Base-by-base conservation (phyloP, 345 rosid species). In the Odontarrhena argentea region DNA sequence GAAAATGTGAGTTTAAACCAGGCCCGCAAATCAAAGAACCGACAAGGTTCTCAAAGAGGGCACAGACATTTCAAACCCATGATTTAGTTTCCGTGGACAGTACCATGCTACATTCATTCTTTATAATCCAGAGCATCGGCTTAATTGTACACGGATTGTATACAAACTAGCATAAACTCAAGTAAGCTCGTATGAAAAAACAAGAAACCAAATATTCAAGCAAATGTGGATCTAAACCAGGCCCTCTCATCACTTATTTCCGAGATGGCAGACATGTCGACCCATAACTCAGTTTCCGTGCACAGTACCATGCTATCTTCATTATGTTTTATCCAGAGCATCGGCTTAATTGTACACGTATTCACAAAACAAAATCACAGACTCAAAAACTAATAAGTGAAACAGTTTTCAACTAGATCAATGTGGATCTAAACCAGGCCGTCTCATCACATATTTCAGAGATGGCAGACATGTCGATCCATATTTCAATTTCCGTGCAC, bases 231-330 rank as follows among this genome's bases (percentile, higher is more conserved):
- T 62, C 68, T 70, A 54, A 71, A 63, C 75, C 69, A 71, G 63
- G 75, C 69, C 64, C 1, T 71, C 75, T 63, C 9, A 55, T 71
- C 74, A 70, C 0, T 4, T 25, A 32, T 22, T 5, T 62, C 74
- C 52, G 25, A 70, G 74, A 62, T 14, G 63, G 74, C 63, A 70
- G 62, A 70, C 68, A 70, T 52, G 61, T 61, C 74, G 24, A 70
- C 61, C 67, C 38, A 0, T n/a, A 53, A 50, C 38, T 75, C 42
- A 75, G 62, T 80, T 63, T 82, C 43, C 60, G 82, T 82, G 82
- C 65, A 82, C 82, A 75, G 26, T 73, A 82, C 86, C 86, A 83
- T 83, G 87, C 81, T 76, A 28, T 78, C 66, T 80, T 83, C 86
- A 73, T 76, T 49, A 2, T n/a, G 8, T 60, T 0, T 18, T 9